phyloP scores from a whole-genome alignment of 371 early-diverging fungal species.

The Mortierella sp. region DNA sequence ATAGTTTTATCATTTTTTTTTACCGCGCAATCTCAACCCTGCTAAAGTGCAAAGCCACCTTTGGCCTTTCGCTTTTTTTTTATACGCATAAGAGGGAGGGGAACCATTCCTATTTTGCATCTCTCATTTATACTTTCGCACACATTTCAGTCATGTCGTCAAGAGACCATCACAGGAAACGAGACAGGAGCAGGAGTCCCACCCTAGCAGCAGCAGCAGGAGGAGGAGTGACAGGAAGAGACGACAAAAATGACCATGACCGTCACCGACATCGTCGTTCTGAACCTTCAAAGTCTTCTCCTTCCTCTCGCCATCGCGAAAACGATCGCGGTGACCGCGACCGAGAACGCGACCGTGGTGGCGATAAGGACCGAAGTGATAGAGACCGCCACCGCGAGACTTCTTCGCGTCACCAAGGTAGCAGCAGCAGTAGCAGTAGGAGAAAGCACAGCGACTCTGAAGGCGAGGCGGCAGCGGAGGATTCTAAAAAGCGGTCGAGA shows the following conservation, averaged over 20 bases:
- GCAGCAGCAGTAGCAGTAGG: background rate
- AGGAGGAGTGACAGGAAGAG: slow-evolving; percentile 21
- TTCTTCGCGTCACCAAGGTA: background rate
- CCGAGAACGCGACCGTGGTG: background rate
- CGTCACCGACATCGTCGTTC: background rate
- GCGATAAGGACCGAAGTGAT: background rate
- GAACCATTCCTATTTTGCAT: background rate
- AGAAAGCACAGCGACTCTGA: background rate
- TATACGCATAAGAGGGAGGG: too few relatives aligned
- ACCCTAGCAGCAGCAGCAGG: too few relatives aligned
- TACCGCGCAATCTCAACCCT: too few relatives aligned
- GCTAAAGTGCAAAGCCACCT: too few relatives aligned
- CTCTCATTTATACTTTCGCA: background rate
- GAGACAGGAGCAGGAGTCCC: background rate
- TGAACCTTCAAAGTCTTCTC: background rate
- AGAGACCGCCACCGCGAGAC: background rate
- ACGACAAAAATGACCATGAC: slow-evolving; percentile 24
- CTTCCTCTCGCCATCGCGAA: slow-evolving; percentile 6
- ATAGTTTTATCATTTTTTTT: too few relatives aligned
- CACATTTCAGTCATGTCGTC: slow-evolving; percentile 24
- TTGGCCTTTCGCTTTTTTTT: too few relatives aligned
- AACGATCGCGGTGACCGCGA: background rate
- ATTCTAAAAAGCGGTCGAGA: background rate
- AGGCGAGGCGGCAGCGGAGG: background rate
- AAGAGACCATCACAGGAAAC: slow-evolving; percentile 35